Evolutionary conservation across 345 rosid genomes (phyloP), one percentile per base, ranked within the genome.

Genomic region (Clarkia xantiana): DNA sequence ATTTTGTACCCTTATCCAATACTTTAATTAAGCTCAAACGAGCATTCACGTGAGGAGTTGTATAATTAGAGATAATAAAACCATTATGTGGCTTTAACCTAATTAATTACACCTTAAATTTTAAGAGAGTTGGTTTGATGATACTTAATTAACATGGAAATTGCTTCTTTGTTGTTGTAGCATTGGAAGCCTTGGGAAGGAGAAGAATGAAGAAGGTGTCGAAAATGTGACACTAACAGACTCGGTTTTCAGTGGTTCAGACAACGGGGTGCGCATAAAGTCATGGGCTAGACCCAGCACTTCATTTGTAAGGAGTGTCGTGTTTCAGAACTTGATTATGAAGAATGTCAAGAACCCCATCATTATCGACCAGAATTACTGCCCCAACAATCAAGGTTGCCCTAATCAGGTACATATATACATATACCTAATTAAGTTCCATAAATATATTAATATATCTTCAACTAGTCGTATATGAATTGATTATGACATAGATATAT

Each of bases 261-360:
- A 66, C 18, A 77, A 73, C n/a, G 82, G 82, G 44, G 72, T 77
- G 14, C 52, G 82, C n/a, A 73, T 77, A 50, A 77, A 77, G 49
- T 61, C 79, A 39, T 77, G 79, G 76, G 77, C 66, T 0, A 68
- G 76, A 50, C 52, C 68, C 22, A 66, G 65, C 51, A 61, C 46
- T 0, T 56, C 71, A 5, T 73, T 61, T 54, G 77, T 51, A 14
- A 68, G 56, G 52, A 52, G 64, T 23, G 54, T 74, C 19, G 4
- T 63, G 11, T 77, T 59, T 59, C 63, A 57, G 4, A 59, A 68
- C 59, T 22, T 70, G 14, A 0, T 66, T 17, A 71, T 77, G 75
- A 53, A 40, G 18, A 59, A 71, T 8, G 75, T 54, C 3, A 1
- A 19, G 34, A 76, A 68, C 41, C 78, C 78, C 11, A 71, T 75